phyloP scores from a whole-genome alignment of 2,329 filamentous ascomycete species.

The Ophidiomyces ophidiicola region DNA sequence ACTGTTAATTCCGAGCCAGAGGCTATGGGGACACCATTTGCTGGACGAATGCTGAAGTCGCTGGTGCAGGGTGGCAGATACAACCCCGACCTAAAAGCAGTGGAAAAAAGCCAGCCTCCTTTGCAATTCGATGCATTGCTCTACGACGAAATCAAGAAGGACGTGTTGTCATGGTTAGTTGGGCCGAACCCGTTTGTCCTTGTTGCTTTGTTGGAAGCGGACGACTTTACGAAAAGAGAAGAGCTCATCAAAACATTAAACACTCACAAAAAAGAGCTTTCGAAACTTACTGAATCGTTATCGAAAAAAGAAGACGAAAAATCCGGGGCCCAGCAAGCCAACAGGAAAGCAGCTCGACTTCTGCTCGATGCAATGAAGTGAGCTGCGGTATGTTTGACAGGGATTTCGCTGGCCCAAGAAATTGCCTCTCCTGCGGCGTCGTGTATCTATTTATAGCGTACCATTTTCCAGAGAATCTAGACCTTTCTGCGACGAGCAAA shows the following conservation, averaged over 20 bases:
- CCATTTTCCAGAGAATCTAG: too few species aligned
- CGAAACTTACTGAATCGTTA: constrained; percentile 35
- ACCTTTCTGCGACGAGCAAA: too few species aligned
- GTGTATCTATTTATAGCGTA: too few species aligned
- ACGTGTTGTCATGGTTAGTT: constrained; percentile 71
- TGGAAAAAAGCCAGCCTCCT: constrained; percentile 60
- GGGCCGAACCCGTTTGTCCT: constrained; percentile 78
- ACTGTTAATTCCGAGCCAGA: constrained; percentile 33
- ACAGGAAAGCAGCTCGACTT: constrained; percentile 1
- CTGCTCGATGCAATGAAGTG: constrained; percentile 1
- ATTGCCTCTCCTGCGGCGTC: too few species aligned
- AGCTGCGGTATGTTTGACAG: too few species aligned
- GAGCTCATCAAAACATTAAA: constrained; percentile 59
- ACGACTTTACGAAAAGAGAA: constrained; percentile 53
- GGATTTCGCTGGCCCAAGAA: not conserved
- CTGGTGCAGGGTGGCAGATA: constrained; percentile 82
- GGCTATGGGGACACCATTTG: constrained; percentile 51
- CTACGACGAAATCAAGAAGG: constrained; percentile 66
- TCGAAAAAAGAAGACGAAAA: not conserved
- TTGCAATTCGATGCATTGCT: constrained; percentile 69
- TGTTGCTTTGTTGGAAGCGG: constrained; percentile 64
- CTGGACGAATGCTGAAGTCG: constrained; percentile 77
- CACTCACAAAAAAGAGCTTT: constrained; percentile 58
- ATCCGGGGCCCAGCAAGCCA: not conserved
- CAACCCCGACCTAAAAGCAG: constrained; percentile 58